Conservation (phyloP, 331 rosid genomes). For the Rosa hybrid region DNA sequence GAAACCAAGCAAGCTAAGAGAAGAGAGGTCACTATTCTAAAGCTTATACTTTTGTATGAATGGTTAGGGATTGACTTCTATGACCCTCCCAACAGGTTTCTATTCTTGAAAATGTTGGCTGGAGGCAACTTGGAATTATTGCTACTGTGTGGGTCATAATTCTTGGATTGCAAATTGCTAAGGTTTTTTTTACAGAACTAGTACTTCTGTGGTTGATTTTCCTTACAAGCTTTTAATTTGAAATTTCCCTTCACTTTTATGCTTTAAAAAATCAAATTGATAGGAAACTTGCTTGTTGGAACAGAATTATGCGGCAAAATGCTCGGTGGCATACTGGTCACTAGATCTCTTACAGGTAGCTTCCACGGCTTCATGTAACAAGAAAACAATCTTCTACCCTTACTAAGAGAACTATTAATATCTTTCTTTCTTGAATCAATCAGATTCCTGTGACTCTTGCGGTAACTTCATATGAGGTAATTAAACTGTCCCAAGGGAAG, state of each 20-base stretch:
- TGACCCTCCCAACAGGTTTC: conserved; percentile 18
- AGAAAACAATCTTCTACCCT: not conserved
- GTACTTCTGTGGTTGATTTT: not conserved
- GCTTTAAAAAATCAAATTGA: not conserved
- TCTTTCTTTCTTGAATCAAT: not conserved
- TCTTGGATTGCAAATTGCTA: conserved; percentile 32
- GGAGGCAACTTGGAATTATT: conserved; percentile 33
- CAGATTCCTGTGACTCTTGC: conserved; percentile 40
- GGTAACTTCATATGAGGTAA: conserved; percentile 31
- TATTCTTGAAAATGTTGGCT: conserved; percentile 28
- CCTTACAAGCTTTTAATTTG: not conserved
- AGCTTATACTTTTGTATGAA: not conserved
- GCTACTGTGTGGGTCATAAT: conserved; percentile 28
- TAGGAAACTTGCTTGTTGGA: not conserved
- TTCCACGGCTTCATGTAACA: not conserved
- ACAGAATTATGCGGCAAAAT: conserved; percentile 23
- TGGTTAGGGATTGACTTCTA: conserved; percentile 3
- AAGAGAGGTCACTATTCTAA: not conserved
- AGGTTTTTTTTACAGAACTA: conserved; percentile 17
- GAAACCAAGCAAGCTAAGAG: conserved; percentile 12
- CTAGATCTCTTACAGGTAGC: conserved; percentile 36
- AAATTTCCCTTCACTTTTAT: not conserved
- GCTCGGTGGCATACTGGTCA: conserved; percentile 35
- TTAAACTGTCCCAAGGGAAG: conserved; percentile 32
- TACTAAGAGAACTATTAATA: not conserved